Percentiles rank a stretch among this genome's conserved stretches.
These are phyloP conservation scores for Dactylis glomerata DNA, from an alignment of 176 grass and related monocot genomes.

Conservation along the genomic window DNA sequence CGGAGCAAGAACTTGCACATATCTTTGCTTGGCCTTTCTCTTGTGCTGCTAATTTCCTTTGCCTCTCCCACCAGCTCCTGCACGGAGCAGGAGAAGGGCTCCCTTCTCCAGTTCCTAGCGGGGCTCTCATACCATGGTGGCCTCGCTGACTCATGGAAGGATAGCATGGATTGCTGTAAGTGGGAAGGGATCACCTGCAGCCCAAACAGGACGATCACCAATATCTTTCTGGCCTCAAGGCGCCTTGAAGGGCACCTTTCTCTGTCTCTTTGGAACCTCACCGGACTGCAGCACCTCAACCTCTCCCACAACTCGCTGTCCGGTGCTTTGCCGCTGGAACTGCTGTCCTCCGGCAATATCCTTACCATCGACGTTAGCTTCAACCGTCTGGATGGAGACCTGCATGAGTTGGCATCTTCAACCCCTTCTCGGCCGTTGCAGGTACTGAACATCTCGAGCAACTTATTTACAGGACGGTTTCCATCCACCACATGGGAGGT, in stretches of 20 bases:
- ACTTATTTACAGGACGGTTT: constrained; percentile 28
- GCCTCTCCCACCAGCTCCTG: constrained; percentile 3
- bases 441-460: constrained; percentile 54
- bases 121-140: neutral
- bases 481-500: constrained; percentile 1
- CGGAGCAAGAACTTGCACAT: neutral
- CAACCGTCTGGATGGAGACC: constrained; percentile 3
- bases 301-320: constrained; percentile 30
- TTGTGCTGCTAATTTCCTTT: constrained; percentile 23
- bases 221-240: neutral
- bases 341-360: constrained; percentile 27
- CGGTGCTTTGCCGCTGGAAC: neutral
- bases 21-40: neutral
- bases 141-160: constrained; percentile 3
- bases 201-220: neutral
- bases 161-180: constrained; percentile 12
- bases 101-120: constrained; percentile 29
- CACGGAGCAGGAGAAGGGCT: constrained; percentile 21
- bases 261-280: neutral
- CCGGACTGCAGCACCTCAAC: neutral
- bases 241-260: constrained; percentile 20
- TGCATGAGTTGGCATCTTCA: neutral
- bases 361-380: constrained; percentile 33
- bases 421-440: neutral
- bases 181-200: constrained; percentile 48